phyloP scores from a whole-genome alignment of 495 filamentous ascomycete species.

The Penicillium canescens region DNA sequence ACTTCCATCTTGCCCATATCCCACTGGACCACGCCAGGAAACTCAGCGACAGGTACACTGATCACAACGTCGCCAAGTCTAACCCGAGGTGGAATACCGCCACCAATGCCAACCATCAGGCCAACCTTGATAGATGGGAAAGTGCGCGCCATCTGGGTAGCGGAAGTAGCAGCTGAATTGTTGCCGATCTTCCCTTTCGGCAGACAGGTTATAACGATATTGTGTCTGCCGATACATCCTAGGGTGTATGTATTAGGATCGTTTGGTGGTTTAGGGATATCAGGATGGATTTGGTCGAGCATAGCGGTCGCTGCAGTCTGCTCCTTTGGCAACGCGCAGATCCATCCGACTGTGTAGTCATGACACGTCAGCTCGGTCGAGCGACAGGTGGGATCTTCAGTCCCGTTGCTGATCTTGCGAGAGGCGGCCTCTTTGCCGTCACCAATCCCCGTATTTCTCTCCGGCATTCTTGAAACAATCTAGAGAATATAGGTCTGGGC shows the following conservation, averaged over 20 bases:
- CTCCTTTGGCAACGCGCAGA: constrained; percentile 27
- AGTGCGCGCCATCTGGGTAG: constrained; percentile 28
- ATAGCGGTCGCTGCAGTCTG: constrained; percentile 19
- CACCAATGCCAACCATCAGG: constrained; percentile 47
- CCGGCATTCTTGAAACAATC: too few relatives aligned
- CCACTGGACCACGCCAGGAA: constrained; percentile 22
- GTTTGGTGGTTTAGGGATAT: constrained; percentile 7
- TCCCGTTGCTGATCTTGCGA: too few relatives aligned
- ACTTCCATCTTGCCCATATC: constrained; percentile 19
- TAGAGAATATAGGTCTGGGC: too few relatives aligned
- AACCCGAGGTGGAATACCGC: constrained; percentile 31
- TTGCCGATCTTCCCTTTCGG: constrained; percentile 31
- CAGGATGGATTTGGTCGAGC: constrained; percentile 17
- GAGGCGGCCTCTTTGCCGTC: too few relatives aligned
- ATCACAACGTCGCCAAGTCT: constrained; percentile 27
- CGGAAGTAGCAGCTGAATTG: constrained; percentile 28
- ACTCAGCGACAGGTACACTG: constrained; percentile 8
- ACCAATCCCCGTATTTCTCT: too few relatives aligned
- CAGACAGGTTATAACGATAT: constrained; percentile 36
- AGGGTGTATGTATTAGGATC: constrained; percentile 33
- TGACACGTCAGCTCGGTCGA: neutral
- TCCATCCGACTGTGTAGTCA: constrained; percentile 27
- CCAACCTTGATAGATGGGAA: constrained; percentile 37
- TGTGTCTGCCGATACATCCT: constrained; percentile 31
- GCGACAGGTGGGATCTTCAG: too few relatives aligned